Evolutionary conservation across 208 protist genomes (phyloP), one percentile per base, ranked within the genome.

Genomic region (Perkinsela sp.): DNA sequence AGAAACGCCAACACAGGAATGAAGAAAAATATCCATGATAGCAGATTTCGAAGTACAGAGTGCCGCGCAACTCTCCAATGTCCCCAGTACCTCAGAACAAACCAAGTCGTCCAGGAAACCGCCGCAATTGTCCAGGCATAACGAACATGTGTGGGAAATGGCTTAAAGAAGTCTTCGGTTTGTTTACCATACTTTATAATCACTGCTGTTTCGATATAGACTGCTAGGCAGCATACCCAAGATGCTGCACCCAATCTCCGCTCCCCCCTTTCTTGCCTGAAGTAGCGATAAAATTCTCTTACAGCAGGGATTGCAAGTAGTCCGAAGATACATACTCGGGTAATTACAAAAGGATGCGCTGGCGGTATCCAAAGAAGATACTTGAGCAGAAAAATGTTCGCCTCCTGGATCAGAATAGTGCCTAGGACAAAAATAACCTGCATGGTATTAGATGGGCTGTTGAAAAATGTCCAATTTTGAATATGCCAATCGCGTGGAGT

Each of bases 381-480:
- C 77, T 97, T 97, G 68, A 96, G 80, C 30, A 93, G 96, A 78
- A 97, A 97, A 30, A 88, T 90, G 74, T 94, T 95, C 28, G 94
- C 31, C 68, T 97, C 93, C 70, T 92, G 79, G 1, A 94, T 29
- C 77, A 93, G 78, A 78, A 96, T 73, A 72, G 88, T 48, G 71
- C 32, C 22, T 66, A 96, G 68, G 71, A 87, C 31, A 78, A 74
- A 67, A 30, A 68, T 13, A 16, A 85, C 79, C 72, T 89, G 80
- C 1, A 88, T 68, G 72, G 86, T 83, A 29, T 84, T 77, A 48
- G 80, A 84, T 0, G 76, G 73, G 68, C 74, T 83, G 68, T 81
- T 69, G 70, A 90, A 84, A 65, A 89, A 69, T 80, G 92, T 85
- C 89, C 90, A 95, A 65, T 93, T 73, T 72, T 90, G 93, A 0